Evolutionary conservation across 176 grass and related monocot species (phyloP), one percentile per base, ranked within the genome.

Genomic region (Thinopyrum elongatum): DNA sequence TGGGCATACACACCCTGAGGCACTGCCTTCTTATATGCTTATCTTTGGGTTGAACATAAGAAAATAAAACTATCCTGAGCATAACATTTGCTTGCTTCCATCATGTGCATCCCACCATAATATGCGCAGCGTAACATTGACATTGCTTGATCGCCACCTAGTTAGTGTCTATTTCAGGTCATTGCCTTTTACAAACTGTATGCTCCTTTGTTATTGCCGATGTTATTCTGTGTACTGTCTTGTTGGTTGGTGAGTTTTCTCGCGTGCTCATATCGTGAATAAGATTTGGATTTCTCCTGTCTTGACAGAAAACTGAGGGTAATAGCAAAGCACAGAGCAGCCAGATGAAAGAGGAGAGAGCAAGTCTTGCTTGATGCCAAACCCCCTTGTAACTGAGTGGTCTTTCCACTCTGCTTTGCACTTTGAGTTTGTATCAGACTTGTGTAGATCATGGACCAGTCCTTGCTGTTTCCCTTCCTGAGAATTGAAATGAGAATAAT

Each of bases 261-360:
- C 41, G 59, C 4, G 27, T 76, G 68, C 34, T 4, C 26, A 28
- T 5, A 26, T 4, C 2, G 41, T 7, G 22, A 55, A 23, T 27
- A 49, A 25, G 72, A 39, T n/a, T 61, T 25, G 1, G 67, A 21
- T 36, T 30, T 27, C 0, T 2, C 6, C 0, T 61, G 13, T 81
- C 35, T 30, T 63, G 3, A 15, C 89, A 91, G 89, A 91, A 62
- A 88, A 87, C 3, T 77, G 70, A 87, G 76, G 81, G 62, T 13
- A 25, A 76, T 22, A 63, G 23, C 26, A 31, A 29, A 58, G 36
- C 68, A 17, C 51, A 8, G 11, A 76, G 42, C 42, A 76, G 72
- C 74, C 38, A 44, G 26, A 86, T 61, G 2, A 47, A 23, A 68
- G 89, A 47, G 6, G 67, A 84, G 27, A 84, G 22, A 67, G 17